A percentile compares a stretch with the other conserved stretches of the same genome.
Conservation (phyloP, 2,329 filamentous ascomycete species). For the Colletotrichum graminicola region DNA sequence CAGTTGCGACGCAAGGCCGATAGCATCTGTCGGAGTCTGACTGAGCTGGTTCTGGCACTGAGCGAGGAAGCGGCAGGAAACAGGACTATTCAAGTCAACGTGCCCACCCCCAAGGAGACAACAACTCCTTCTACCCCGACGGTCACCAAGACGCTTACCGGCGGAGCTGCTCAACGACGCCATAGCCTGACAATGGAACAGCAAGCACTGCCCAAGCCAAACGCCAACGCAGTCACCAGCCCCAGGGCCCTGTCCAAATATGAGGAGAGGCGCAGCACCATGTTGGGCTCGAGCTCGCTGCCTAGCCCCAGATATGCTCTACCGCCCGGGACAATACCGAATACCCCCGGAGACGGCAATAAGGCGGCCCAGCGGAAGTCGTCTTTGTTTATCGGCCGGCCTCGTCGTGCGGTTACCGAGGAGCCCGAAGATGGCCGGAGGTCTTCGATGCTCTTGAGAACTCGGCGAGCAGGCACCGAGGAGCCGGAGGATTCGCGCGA, state of each 20-base stretch:
- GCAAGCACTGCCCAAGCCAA: constrained; percentile 40
- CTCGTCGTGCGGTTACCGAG: constrained; percentile 62
- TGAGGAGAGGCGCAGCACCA: constrained; percentile 65
- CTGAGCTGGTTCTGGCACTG: constrained; percentile 89
- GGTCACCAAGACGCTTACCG: constrained; percentile 55
- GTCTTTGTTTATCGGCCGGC: constrained; percentile 61
- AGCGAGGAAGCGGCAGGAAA: constrained; percentile 67
- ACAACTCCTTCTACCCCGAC: constrained; percentile 57
- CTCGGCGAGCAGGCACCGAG: constrained; percentile 60
- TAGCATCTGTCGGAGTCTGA: constrained; percentile 90
- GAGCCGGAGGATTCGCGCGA: constrained; percentile 61
- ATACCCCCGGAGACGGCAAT: constrained; percentile 55
- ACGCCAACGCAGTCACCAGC: constrained; percentile 53
- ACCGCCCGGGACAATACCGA: constrained; percentile 50
- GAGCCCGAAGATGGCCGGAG: constrained; percentile 65
- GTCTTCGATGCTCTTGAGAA: constrained; percentile 61
- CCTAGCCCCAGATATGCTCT: constrained; percentile 59
- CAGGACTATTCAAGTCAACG: constrained; percentile 48
- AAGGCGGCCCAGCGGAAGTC: constrained; percentile 62
- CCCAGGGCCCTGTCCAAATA: constrained; percentile 64
- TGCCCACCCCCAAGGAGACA: constrained; percentile 46
- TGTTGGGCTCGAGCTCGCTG: constrained; percentile 59
- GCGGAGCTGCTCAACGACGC: constrained; percentile 54
- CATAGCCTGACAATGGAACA: constrained; percentile 58
- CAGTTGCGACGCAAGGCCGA: constrained; percentile 92